A percentile compares a stretch with the other conserved stretches of the same genome.
phyloP scores from a whole-genome alignment of 2,329 filamentous ascomycete species.

The Aspergillus nomiae region DNA sequence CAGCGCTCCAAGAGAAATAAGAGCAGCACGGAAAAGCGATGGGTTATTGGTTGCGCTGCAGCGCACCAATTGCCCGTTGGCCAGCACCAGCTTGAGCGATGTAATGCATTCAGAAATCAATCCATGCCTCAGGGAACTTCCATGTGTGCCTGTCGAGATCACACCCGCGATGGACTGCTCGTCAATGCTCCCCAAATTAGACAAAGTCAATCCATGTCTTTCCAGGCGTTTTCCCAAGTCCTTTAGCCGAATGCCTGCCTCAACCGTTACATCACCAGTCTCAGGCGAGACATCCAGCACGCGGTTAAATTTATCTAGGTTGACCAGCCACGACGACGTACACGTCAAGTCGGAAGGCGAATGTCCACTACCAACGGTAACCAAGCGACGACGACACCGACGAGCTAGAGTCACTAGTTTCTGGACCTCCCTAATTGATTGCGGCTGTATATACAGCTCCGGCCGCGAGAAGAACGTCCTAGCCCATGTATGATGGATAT shows the following conservation, averaged over 20 bases:
- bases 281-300: conserved; percentile 70
- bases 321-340: conserved; percentile 91
- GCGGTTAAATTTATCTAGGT: conserved; percentile 79
- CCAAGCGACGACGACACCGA: conserved; percentile 76
- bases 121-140: conserved; percentile 80
- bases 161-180: conserved; percentile 90
- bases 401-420: conserved; percentile 80
- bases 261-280: conserved; percentile 69
- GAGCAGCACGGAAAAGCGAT: conserved; percentile 83
- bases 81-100: conserved; percentile 76
- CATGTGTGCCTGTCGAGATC: conserved; percentile 91
- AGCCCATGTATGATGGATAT: conserved; percentile 92
- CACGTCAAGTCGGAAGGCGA: conserved; percentile 91
- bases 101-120: conserved; percentile 78
- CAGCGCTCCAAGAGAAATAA: conserved; percentile 84
- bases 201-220: conserved; percentile 76
- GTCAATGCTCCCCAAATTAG: conserved; percentile 92
- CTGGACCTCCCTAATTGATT: conserved; percentile 77
- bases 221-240: conserved; percentile 74
- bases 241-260: conserved; percentile 85
- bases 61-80: conserved; percentile 71
- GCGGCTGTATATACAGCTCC: conserved; percentile 86
- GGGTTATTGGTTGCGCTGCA: conserved; percentile 70
- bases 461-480: conserved; percentile 86
- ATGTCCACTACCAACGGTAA: conserved; percentile 87